Evolutionary conservation across 2,329 filamentous ascomycete species (phyloP), one percentile per base, ranked within the genome.

Genomic region (Pyrenochaeta sp.): DNA sequence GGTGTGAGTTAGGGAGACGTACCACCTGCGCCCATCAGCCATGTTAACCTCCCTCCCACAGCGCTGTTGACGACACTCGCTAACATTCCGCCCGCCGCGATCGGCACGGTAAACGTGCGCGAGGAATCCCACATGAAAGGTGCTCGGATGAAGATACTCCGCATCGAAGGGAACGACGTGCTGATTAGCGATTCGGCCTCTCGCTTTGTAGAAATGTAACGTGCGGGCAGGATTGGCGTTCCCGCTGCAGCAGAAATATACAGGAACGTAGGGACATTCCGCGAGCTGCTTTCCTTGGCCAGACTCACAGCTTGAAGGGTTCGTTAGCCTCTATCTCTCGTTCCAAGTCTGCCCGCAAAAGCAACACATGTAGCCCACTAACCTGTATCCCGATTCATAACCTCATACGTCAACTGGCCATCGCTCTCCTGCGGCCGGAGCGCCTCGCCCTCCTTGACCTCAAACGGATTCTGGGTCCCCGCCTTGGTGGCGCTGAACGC

Each of bases 151-250:
- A 96, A 97, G 48, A 97, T 76, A 51, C 82, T 85, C 14, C 94
- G 83, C 81, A 95, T 84, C 18, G 77, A 70, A 0, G 89, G 88
- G 59, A 96, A 91, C 53, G 83, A 81, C 41, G 79, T 81, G 21
- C 85, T 75, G 60, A 96, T 90, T 18, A 84, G 81, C 44, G 78
- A 81, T 74, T 99, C 94, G 6, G 94, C 94, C 68, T 96, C 89
- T 52, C 94, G 79, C 75, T 99, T 99, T 10, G 93, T 96, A 24
- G 80, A 83, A 61, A 99, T 90, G 72, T 99, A 99, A 60, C 94
- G 81, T 7, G 79, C 74, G 0, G 94, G 94, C 48, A 99, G 78
- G 22, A 96, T 81, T 1, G 93, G 92, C 1, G 91, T 89, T 3
- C 90, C 93, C 1, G 81, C 90, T 0, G 90, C 89, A 2, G 94